A percentile compares a stretch with the other conserved stretches of the same genome.
Evolutionary conservation across 2,329 filamentous ascomycete species (phyloP).

Genomic region (Trichophyton equinum): DNA sequence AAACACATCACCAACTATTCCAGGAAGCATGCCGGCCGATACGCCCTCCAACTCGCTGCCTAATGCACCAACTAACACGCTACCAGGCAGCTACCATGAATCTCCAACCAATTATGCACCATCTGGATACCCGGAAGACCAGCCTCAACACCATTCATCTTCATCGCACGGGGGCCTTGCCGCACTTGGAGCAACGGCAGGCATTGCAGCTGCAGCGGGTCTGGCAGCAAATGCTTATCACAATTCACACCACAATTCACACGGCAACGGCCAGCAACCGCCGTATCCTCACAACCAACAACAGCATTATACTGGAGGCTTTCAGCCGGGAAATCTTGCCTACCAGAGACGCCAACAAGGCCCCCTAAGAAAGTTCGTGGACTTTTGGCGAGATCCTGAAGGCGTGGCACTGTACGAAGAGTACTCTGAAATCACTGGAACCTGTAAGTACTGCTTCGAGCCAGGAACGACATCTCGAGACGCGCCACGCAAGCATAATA

Average conservation of each 20-base stretch:
- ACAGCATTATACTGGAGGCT: slow-evolving; percentile 6
- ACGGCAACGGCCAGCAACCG: slow-evolving; percentile 20
- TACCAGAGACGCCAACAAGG: slow-evolving; percentile 43
- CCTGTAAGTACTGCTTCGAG: slow-evolving; percentile 54
- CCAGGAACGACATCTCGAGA: slow-evolving; percentile 43
- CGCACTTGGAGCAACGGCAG: slow-evolving; percentile 35
- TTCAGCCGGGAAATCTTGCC: slow-evolving; percentile 30
- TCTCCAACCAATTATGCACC: slow-evolving; percentile 13
- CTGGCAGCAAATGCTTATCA: slow-evolving; percentile 24
- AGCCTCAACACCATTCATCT: slow-evolving; percentile 13
- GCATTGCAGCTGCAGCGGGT: slow-evolving; percentile 22
- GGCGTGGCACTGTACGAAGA: slow-evolving; percentile 55
- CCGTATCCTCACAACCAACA: not conserved
- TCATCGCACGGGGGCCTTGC: slow-evolving; percentile 34
- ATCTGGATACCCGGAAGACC: not conserved
- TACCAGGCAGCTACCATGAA: not conserved
- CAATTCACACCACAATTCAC: slow-evolving; percentile 19
- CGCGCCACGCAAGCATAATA: slow-evolving; percentile 46
- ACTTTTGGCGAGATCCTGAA: slow-evolving; percentile 52
- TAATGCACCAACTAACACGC: not conserved
- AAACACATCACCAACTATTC: not conserved
- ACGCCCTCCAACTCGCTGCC: not conserved
- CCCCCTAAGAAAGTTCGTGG: slow-evolving; percentile 43
- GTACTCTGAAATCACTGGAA: slow-evolving; percentile 54
- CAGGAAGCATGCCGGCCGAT: not conserved